Conservation (phyloP, 495 filamentous ascomycete species). For the Penicillium lividum region DNA sequence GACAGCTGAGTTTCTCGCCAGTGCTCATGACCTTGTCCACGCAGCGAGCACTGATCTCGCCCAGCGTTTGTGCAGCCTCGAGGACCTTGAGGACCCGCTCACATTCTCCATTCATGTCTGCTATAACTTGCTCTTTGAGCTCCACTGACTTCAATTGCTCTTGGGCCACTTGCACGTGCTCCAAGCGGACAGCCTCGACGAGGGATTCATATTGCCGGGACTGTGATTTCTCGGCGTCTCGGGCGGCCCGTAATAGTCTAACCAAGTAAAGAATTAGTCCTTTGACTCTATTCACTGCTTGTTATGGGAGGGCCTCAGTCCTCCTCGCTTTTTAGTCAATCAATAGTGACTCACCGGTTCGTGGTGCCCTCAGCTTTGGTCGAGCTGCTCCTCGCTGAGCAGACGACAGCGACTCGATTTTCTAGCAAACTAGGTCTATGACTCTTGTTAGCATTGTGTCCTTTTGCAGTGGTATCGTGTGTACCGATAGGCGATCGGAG, state of each 20-base stretch:
- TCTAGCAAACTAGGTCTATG: conserved; percentile 63
- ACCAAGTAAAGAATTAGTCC: not conserved
- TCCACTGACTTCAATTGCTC: conserved; percentile 59
- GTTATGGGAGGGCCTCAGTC: not conserved
- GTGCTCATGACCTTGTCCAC: conserved; percentile 90
- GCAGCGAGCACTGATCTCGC: conserved; percentile 74
- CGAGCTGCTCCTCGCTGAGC: conserved; percentile 86
- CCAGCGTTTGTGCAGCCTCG: conserved; percentile 58
- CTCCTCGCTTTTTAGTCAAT: not conserved
- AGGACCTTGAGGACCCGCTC: conserved; percentile 58
- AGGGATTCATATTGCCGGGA: conserved; percentile 65
- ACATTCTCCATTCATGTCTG: conserved; percentile 74
- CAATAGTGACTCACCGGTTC: conserved; percentile 70
- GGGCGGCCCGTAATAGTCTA: conserved; percentile 69
- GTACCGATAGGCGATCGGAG: not conserved
- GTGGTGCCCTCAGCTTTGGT: conserved; percentile 93
- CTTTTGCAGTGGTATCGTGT: not conserved
- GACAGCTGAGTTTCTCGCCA: conserved; percentile 90
- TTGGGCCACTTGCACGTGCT: conserved; percentile 69
- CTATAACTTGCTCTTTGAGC: conserved; percentile 56
- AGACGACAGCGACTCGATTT: conserved; percentile 81
- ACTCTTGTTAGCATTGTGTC: conserved; percentile 12
- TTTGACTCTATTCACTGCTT: not conserved
- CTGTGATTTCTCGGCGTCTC: conserved; percentile 62
- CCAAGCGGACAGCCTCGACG: conserved; percentile 71